These are phyloP conservation scores for Xylaria sp. DNA, from an alignment of 2,329 filamentous ascomycete species.

Conservation along the genomic window DNA sequence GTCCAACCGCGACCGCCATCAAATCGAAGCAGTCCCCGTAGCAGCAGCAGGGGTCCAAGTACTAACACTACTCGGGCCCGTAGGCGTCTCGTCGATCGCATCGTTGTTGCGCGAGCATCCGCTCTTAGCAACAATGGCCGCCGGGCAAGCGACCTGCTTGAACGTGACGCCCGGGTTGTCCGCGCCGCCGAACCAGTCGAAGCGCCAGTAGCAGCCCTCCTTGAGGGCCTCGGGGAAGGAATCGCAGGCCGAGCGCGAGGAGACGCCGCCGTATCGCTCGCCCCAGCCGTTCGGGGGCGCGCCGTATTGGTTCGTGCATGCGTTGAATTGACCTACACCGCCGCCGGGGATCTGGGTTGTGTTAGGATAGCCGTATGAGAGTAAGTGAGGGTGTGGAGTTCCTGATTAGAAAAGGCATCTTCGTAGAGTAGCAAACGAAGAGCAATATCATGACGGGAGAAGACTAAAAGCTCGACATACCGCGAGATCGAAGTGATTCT, in stretches of 20 bases:
- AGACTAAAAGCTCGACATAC: too few species aligned
- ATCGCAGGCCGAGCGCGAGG: conserved; percentile 61
- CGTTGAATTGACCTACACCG: conserved; percentile 64
- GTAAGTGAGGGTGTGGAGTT: background rate
- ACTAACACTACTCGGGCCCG: conserved; percentile 42
- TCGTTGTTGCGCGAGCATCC: conserved; percentile 49
- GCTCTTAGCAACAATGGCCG: conserved; percentile 56
- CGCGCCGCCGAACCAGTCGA: conserved; percentile 69
- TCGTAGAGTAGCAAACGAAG: background rate
- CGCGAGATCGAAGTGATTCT: conserved; percentile 66
- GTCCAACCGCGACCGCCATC: background rate
- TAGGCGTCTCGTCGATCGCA: conserved; percentile 50
- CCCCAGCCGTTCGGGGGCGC: conserved; percentile 63
- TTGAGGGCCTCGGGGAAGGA: conserved; percentile 63
- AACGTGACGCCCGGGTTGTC: conserved; percentile 67
- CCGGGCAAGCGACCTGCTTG: conserved; percentile 65
- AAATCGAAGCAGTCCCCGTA: conserved; percentile 14
- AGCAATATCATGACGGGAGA: too few species aligned
- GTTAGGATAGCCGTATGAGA: conserved; percentile 5
- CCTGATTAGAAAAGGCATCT: background rate
- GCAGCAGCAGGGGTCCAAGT: conserved; percentile 42
- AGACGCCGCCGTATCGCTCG: conserved; percentile 67
- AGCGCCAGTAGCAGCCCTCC: conserved; percentile 70
- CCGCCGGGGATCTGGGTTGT: conserved; percentile 57
- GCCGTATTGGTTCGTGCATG: conserved; percentile 56